Conservation (phyloP, 2,329 filamentous ascomycete genomes). For the Furcasterigmium furcatum region DNA sequence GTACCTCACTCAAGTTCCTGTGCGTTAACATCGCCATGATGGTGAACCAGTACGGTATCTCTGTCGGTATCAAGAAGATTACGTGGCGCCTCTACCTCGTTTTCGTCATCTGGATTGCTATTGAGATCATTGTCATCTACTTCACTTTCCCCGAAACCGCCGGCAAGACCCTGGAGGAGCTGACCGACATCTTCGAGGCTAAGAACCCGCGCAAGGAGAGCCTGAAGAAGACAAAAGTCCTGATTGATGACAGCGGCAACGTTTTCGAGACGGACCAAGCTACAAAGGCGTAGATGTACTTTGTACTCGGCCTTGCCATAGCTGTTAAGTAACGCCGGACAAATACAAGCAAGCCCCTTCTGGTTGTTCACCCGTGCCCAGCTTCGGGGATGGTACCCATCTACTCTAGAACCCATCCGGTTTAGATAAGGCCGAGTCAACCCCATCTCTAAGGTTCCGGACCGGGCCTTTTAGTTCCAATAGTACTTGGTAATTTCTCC, state of each 20-base stretch:
- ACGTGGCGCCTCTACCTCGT: conserved; percentile 21
- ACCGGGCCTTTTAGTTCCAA: too few relatives aligned
- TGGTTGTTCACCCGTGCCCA: too few relatives aligned
- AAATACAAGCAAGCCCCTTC: too few relatives aligned
- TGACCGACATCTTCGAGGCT: conserved; percentile 15
- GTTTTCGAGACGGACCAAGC: conserved; percentile 3
- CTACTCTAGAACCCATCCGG: too few relatives aligned
- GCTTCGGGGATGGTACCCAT: too few relatives aligned
- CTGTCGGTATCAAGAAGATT: conserved; percentile 32
- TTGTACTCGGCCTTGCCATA: too few relatives aligned
- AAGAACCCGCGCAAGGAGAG: conserved; percentile 21
- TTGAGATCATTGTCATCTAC: conserved; percentile 52
- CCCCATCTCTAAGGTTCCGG: too few relatives aligned
- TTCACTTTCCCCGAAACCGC: conserved; percentile 77
- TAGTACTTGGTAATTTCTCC: too few relatives aligned
- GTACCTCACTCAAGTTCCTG: conserved; percentile 34
- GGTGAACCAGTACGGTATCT: conserved; percentile 45
- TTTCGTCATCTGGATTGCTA: conserved; percentile 9
- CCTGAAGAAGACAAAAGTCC: conserved; percentile 18
- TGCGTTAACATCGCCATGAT: conserved; percentile 38
- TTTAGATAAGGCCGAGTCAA: too few relatives aligned
- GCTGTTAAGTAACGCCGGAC: too few relatives aligned
- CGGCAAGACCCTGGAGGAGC: conserved; percentile 68
- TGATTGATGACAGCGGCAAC: conserved; percentile 14
- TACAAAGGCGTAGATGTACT: not conserved